A percentile compares a stretch with the other conserved stretches of the same genome.
phyloP scores from a whole-genome alignment of 352 stramenopile genomes.

The Thraustotheca clavata region DNA sequence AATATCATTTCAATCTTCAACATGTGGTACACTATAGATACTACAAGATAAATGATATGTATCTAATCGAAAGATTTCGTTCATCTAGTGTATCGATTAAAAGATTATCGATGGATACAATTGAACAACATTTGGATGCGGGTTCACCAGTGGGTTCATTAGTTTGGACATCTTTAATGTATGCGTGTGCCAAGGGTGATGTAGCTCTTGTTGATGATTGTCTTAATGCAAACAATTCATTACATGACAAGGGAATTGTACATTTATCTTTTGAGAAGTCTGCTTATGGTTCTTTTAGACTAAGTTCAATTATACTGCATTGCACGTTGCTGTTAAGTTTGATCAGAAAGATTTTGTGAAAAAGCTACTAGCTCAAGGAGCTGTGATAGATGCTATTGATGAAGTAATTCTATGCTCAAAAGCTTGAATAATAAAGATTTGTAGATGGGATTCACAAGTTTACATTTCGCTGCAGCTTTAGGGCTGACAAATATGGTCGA shows the following conservation, averaged over 20 bases:
- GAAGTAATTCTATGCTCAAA: constrained; percentile 25
- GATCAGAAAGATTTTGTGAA: constrained; percentile 46
- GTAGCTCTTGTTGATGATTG: constrained; percentile 32
- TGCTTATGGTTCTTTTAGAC: constrained; percentile 27
- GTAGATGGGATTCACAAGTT: constrained; percentile 40
- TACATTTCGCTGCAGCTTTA: constrained; percentile 60
- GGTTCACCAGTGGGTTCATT: constrained; percentile 45
- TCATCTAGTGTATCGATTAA: no score
- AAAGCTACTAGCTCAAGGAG: constrained; percentile 29
- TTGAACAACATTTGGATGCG: constrained; percentile 32
- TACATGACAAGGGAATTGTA: constrained; percentile 21
- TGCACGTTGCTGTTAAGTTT: constrained; percentile 62
- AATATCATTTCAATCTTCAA: no score
- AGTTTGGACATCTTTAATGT: constrained; percentile 66
- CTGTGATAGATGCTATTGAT: constrained; percentile 26
- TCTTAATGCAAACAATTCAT: constrained; percentile 16
- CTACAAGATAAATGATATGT: no score
- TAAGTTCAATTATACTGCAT: constrained; percentile 45
- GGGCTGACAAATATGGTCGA: constrained; percentile 38
- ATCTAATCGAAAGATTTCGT: no score
- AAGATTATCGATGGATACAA: not conserved
- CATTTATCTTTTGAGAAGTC: not conserved
- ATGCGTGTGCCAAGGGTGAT: constrained; percentile 64
- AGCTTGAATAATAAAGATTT: not conserved
- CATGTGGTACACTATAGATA: no score